Evolutionary conservation across 495 filamentous ascomycete species (phyloP).

Genomic region (Neurospora sp.): DNA sequence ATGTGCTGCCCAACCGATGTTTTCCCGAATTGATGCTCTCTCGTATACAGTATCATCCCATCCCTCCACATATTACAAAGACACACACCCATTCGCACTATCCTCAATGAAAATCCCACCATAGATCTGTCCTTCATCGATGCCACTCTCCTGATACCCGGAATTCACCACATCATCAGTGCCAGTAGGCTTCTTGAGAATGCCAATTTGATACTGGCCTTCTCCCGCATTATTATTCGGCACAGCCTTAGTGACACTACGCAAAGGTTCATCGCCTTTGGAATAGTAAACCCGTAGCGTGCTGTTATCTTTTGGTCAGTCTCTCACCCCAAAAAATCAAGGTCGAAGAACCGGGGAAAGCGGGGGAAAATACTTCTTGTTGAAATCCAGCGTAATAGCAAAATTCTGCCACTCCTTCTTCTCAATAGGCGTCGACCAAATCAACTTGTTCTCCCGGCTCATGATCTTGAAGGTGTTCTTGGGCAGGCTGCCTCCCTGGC

Average conservation of each 20-base stretch:
- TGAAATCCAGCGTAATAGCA: conserved; percentile 43
- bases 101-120: conserved; percentile 48
- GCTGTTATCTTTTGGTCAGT: conserved; percentile 17
- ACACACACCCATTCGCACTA: conserved; percentile 33
- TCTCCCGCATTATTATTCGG: conserved; percentile 42
- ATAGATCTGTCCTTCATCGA: conserved; percentile 47
- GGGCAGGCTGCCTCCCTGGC: conserved; percentile 58
- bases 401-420: conserved; percentile 47
- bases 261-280: conserved; percentile 33
- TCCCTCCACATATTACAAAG: conserved; percentile 17
- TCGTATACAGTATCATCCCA: not conserved
- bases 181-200: conserved; percentile 48
- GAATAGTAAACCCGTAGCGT: conserved; percentile 48
- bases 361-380: conserved; percentile 38
- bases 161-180: conserved; percentile 41
- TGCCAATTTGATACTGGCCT: conserved; percentile 48
- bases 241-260: conserved; percentile 35
- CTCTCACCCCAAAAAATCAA: no score
- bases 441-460: conserved; percentile 34
- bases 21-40: not conserved
- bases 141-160: conserved; percentile 39
- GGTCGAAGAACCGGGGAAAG: no score
- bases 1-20: no score
- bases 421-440: conserved; percentile 36
- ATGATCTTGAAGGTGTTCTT: conserved; percentile 67